A percentile compares a stretch with the other conserved stretches of the same genome.
Conservation (phyloP, 768 basidiomycete species). For the Amanita exitialis region DNA sequence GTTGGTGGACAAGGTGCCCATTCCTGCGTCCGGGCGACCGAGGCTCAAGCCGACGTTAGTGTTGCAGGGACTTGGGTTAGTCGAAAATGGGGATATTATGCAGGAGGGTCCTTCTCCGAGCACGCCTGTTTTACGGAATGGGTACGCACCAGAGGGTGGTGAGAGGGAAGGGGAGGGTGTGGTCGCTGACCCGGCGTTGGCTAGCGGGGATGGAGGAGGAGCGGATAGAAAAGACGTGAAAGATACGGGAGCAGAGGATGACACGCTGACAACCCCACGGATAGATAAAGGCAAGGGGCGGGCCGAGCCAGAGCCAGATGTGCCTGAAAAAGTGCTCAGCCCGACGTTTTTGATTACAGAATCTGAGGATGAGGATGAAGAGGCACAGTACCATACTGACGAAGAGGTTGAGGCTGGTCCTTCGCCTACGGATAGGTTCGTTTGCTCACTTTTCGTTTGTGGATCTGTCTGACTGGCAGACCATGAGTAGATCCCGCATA, state of each 20-base stretch:
- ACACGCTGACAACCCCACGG: conserved; percentile 44
- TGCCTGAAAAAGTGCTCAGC: conserved; percentile 61
- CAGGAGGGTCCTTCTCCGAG: not conserved
- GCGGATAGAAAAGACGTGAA: not conserved
- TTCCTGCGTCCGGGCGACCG: conserved; percentile 9
- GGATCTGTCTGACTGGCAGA: not conserved
- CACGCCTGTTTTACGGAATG: conserved; percentile 7
- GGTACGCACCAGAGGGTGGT: not conserved
- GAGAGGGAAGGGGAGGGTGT: conserved; percentile 5
- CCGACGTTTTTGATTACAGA: conserved; percentile 43
- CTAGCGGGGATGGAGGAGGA: conserved; percentile 7
- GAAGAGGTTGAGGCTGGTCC: conserved; percentile 23
- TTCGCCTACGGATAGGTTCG: conserved; percentile 43
- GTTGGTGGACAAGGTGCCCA: conserved; percentile 38
- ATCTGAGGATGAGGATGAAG: conserved; percentile 44
- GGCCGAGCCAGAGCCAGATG: conserved; percentile 59
- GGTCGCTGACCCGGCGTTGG: conserved; percentile 3
- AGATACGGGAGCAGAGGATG: conserved; percentile 20
- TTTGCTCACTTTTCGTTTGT: not conserved
- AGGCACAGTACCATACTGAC: conserved; percentile 26
- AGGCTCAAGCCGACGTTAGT: conserved; percentile 25
- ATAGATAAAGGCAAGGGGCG: conserved; percentile 74
- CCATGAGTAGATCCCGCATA: conserved; percentile 43
- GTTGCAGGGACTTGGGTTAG: conserved; percentile 35
- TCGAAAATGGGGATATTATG: conserved; percentile 16